phyloP scores from a whole-genome alignment of 345 rosid genomes.

The Syzygium jambos region DNA sequence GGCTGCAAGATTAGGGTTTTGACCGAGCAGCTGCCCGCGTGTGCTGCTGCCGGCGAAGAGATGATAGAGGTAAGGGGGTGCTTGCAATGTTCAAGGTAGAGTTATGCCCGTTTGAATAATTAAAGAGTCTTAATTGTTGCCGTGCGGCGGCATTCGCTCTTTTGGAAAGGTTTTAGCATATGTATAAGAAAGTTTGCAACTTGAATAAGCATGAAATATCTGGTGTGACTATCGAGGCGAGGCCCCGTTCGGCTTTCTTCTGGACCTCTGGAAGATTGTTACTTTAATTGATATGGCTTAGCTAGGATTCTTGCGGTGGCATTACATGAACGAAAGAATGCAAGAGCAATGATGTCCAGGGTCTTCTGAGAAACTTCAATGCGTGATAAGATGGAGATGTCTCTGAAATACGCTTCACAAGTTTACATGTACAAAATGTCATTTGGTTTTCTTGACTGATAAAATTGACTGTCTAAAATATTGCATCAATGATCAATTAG shows the following conservation, averaged over 20 bases:
- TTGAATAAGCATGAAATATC: not conserved
- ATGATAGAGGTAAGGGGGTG: conserved; percentile 59
- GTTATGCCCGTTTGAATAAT: not conserved
- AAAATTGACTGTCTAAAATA: not conserved
- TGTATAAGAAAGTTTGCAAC: not conserved
- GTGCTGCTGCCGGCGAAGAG: conserved; percentile 58
- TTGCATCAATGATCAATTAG: not conserved
- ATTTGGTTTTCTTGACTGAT: not conserved
- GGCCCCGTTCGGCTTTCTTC: not conserved
- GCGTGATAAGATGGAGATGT: not conserved
- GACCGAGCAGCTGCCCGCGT: conserved; percentile 57
- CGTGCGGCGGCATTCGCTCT: not conserved
- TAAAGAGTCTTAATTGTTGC: not conserved
- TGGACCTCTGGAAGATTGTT: not conserved
- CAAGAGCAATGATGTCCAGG: not conserved
- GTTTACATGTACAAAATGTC: not conserved
- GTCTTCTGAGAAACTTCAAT: not conserved
- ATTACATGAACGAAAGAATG: not conserved
- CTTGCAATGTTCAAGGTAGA: not conserved
- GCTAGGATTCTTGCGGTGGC: not conserved
- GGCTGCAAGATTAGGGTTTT: conserved; percentile 61
- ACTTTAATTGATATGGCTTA: not conserved
- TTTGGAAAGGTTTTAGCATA: not conserved
- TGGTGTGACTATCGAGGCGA: not conserved
- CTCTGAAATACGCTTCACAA: not conserved